phyloP scores from a whole-genome alignment of 306 rosid genomes.

The Prinsepia uniflora region DNA sequence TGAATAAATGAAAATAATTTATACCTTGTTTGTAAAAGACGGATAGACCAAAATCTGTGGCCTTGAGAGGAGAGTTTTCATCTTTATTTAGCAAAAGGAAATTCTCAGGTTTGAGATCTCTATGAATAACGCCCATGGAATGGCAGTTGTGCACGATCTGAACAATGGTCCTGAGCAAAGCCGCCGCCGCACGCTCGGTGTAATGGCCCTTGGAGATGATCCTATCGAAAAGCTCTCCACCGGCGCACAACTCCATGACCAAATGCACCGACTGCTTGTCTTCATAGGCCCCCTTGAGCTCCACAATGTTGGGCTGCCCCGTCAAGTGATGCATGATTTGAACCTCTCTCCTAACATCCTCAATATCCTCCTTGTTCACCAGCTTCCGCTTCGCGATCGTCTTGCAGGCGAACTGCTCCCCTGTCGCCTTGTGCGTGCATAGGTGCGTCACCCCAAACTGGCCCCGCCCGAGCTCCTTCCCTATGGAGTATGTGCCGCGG shows the following conservation, averaged over 20 bases:
- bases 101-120: constrained; percentile 98
- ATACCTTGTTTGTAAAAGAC: constrained; percentile 96
- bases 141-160: constrained; percentile 91
- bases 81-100: constrained; percentile 76
- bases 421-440: constrained; percentile 67
- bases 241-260: constrained; percentile 94
- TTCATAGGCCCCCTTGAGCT: constrained; percentile 82
- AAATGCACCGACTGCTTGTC: constrained; percentile 86
- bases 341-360: constrained; percentile 90
- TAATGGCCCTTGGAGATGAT: constrained; percentile 94
- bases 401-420: constrained; percentile 82
- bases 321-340: constrained; percentile 94
- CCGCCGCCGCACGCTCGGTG: constrained; percentile 89
- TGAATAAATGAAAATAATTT: too few relatives aligned
- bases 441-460: constrained; percentile 88
- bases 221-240: constrained; percentile 90
- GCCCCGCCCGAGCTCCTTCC: constrained; percentile 91
- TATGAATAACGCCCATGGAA: constrained; percentile 93
- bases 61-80: constrained; percentile 86
- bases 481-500: constrained; percentile 45
- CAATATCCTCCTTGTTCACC: constrained; percentile 69
- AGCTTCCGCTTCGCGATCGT: constrained; percentile 92
- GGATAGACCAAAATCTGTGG: constrained; percentile 92
- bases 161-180: constrained; percentile 73
- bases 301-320: constrained; percentile 81